Evolutionary conservation across 2,329 filamentous ascomycete genomes (phyloP), one percentile per base, ranked within the genome.

Genomic region (Phymatotrichopsis omnivora): DNA sequence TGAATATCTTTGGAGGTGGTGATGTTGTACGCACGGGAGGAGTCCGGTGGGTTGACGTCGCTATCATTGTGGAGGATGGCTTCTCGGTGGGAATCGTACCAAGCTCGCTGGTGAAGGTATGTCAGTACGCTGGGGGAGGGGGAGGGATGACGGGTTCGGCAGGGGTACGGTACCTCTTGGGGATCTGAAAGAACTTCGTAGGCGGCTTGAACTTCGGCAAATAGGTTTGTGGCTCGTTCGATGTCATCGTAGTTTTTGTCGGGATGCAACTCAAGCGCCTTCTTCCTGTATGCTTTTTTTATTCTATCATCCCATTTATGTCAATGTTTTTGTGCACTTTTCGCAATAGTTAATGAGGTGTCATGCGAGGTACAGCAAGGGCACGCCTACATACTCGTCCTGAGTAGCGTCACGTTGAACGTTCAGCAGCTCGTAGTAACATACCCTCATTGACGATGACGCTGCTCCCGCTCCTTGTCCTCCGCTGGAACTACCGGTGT

Each of bases 131-230:
- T n/a, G n/a, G n/a, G n/a, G n/a, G n/a, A n/a, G n/a, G n/a, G n/a
- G 16, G 31, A 10, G 31, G 12, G 16, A 17, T 8, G 31, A 17
- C 8, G 8, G 16, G 16, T n/a, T n/a, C 45, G 2, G n/a, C 49
- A 46, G n/a, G n/a, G n/a, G n/a, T n/a, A n/a, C n/a, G n/a, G n/a
- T n/a, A n/a, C n/a, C 34, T 98, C 91, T 62, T 98, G 89, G 8
- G 86, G 79, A 62, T 98, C 91, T 2, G 87, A 93, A 1, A 98
- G 74, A n/a, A 98, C 77, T 63, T 96, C 85, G 62, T 98, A 93
- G 35, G 91, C 91, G 27, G 86, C 75, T 63, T 95, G 89, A 22
- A 96, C 73, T 61, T 95, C 86, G 38, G 91, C 86, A 62, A 98
- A 98, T 41, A 80, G 77, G 55, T 71, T 75, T 1, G 91, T 98